Evolutionary conservation across 1,284 basidiomycete genomes (phyloP), one percentile per base, ranked within the genome.

Genomic region (Leucoagaricus sp.): DNA sequence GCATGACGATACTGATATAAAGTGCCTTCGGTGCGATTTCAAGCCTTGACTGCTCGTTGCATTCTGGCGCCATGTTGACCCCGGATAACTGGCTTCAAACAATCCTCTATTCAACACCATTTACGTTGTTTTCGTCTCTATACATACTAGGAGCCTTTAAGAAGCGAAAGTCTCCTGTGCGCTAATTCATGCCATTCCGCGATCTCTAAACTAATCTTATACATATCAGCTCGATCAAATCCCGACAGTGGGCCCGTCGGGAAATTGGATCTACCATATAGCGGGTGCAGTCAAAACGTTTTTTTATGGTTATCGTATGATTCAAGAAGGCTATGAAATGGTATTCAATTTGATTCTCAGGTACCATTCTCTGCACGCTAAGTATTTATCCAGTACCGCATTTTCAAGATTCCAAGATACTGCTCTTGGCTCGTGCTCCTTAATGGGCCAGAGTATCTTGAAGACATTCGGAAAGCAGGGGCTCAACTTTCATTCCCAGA

Each of bases 281-380:
- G n/a, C n/a, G 8, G 21, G 23, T 15, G 17, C 53, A 29, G 7
- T 54, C 0, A 23, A 15, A n/a, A 40, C 45, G 8, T 46, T 58
- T n/a, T 33, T 55, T 15, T 19, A 38, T 28, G 59, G 53, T 1
- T 31, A 56, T 21, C 8, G 45, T 9, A 48, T 58, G 53, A 45
- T 60, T 12, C 53, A 58, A 42, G 59, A 58, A 48, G 59, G 56
- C 13, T 60, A 58, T 26, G 41, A 60, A n/a, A 54, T 57, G 42
- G 59, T 60, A 33, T 7, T 13, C 34, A 7, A 25, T 28, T 17
- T 26, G 34, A 42, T 19, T 21, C 12, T 25, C 13, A 8, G 15
- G 6, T 17, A n/a, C 8, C 9, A 12, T 9, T 38, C 31, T 10
- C 17, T 44, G 10, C 10, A n/a, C n/a, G n/a, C 33, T 23, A 10